Conservation (phyloP, 2,329 filamentous ascomycete species). For the Phyllosticta citriasiana region DNA sequence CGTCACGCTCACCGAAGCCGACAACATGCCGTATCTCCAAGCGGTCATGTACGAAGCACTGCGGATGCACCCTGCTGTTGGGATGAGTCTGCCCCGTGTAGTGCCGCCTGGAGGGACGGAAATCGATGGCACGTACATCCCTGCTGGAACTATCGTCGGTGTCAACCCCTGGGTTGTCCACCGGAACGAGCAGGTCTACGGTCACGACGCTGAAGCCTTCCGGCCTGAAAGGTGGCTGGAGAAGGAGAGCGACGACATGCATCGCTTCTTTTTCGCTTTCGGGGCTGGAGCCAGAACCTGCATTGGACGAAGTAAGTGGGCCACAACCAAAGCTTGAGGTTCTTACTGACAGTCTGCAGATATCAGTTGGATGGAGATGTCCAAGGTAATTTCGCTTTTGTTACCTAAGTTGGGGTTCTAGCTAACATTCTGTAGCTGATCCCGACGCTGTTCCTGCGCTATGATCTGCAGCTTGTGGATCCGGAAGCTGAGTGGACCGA, state of each 20-base stretch:
- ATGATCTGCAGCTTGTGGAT: slow-evolving; percentile 24
- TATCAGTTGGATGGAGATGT: slow-evolving; percentile 28
- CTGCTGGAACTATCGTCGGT: slow-evolving; percentile 21
- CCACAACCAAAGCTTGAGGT: not conserved
- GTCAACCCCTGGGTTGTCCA: slow-evolving; percentile 38
- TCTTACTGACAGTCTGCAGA: slow-evolving; percentile 10
- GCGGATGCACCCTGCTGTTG: slow-evolving; percentile 33
- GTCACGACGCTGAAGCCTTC: slow-evolving; percentile 30
- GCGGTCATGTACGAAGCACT: slow-evolving; percentile 36
- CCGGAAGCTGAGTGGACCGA: slow-evolving; percentile 21
- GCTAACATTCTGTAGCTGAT: slow-evolving; percentile 19
- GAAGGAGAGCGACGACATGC: slow-evolving; percentile 22
- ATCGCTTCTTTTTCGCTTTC: slow-evolving; percentile 27
- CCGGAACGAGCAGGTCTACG: slow-evolving; percentile 31
- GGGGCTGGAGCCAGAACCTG: slow-evolving; percentile 22
- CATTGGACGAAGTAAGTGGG: slow-evolving; percentile 16
- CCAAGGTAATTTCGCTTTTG: slow-evolving; percentile 5
- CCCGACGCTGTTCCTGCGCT: slow-evolving; percentile 26
- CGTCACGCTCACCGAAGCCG: slow-evolving; percentile 14
- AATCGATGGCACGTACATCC: slow-evolving; percentile 20
- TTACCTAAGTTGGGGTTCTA: not conserved
- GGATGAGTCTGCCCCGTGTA: slow-evolving; percentile 30
- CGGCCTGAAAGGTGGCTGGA: slow-evolving; percentile 39
- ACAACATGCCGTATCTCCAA: slow-evolving; percentile 31
- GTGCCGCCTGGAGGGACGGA: slow-evolving; percentile 27